Evolutionary conservation across 2,329 filamentous ascomycete genomes (phyloP).

Genomic region (Claviceps fusiformis): DNA sequence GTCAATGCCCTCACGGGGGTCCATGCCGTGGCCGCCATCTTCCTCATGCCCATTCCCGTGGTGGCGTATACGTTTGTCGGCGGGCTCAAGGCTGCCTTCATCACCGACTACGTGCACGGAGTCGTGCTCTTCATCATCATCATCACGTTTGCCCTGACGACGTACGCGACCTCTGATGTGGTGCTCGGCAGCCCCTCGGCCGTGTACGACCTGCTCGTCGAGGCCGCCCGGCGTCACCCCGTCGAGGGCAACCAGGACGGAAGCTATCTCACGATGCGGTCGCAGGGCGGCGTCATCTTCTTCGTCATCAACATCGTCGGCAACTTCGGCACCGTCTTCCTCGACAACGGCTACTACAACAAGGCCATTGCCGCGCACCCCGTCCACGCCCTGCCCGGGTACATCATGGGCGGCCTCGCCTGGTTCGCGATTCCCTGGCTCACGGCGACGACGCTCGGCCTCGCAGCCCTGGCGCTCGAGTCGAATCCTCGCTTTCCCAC

Average conservation of each 20-base stretch:
- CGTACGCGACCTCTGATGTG: conserved; percentile 63
- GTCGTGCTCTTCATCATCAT: conserved; percentile 77
- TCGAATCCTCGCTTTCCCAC: conserved; percentile 58
- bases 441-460: conserved; percentile 75
- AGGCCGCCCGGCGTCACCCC: conserved; percentile 55
- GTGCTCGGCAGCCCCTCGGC: conserved; percentile 59
- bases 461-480: conserved; percentile 70
- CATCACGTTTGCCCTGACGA: conserved; percentile 69
- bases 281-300: conserved; percentile 63
- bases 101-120: conserved; percentile 79
- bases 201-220: conserved; percentile 65
- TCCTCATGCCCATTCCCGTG: conserved; percentile 14
- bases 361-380: conserved; percentile 84
- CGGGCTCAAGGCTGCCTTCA: conserved; percentile 76
- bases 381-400: conserved; percentile 75
- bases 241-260: conserved; percentile 69
- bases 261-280: conserved; percentile 74
- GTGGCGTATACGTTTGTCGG: conserved; percentile 65
- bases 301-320: conserved; percentile 81
- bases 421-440: conserved; percentile 95
- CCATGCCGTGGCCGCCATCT: conserved; percentile 56
- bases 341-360: conserved; percentile 85
- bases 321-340: conserved; percentile 74
- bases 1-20: conserved; percentile 30
- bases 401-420: conserved; percentile 70